Percentiles rank a stretch among this genome's conserved stretches.
Evolutionary conservation across 108 stramenopile genomes (phyloP).

Genomic region (Phaeodactylum tricornutum): DNA sequence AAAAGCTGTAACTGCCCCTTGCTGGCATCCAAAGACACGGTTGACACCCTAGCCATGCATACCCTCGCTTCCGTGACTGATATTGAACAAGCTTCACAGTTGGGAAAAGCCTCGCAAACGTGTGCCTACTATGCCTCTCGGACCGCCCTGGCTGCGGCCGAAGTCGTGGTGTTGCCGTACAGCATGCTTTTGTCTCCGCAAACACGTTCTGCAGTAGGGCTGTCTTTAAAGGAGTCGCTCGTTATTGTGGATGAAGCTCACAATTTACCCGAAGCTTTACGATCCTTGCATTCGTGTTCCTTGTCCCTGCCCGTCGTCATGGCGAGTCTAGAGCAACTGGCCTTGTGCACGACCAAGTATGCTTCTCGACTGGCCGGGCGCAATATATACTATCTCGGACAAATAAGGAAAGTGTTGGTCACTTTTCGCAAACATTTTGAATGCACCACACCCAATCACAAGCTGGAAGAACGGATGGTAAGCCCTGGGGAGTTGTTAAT

Average conservation of each 20-base stretch:
- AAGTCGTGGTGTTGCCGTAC: constrained; percentile 94
- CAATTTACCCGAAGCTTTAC: constrained; percentile 86
- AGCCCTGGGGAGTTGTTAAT: constrained; percentile 58
- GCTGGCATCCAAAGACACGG: constrained; percentile 34
- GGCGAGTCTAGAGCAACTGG: constrained; percentile 45
- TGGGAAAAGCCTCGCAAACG: constrained; percentile 59
- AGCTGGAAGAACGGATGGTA: constrained; percentile 3
- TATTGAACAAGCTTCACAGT: constrained; percentile 76
- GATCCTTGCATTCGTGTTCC: constrained; percentile 33
- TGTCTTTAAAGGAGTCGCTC: constrained; percentile 61
- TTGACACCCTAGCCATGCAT: constrained; percentile 77
- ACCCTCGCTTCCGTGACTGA: constrained; percentile 69
- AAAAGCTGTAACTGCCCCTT: constrained; percentile 54
- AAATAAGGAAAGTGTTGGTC: constrained; percentile 60
- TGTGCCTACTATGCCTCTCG: constrained; percentile 96
- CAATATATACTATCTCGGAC: constrained; percentile 74
- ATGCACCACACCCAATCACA: constrained; percentile 4
- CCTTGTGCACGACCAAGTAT: constrained; percentile 42
- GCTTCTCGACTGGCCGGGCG: constrained; percentile 43
- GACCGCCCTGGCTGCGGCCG: constrained; percentile 59
- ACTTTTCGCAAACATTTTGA: constrained; percentile 29
- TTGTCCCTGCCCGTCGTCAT: constrained; percentile 34
- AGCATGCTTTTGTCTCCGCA: constrained; percentile 53
- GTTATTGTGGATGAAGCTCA: constrained; percentile 98
- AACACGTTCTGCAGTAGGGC: constrained; percentile 65